A percentile compares a stretch with the other conserved stretches of the same genome.
Conservation (phyloP, 331 rosid genomes). For the Quercus tomentella region DNA sequence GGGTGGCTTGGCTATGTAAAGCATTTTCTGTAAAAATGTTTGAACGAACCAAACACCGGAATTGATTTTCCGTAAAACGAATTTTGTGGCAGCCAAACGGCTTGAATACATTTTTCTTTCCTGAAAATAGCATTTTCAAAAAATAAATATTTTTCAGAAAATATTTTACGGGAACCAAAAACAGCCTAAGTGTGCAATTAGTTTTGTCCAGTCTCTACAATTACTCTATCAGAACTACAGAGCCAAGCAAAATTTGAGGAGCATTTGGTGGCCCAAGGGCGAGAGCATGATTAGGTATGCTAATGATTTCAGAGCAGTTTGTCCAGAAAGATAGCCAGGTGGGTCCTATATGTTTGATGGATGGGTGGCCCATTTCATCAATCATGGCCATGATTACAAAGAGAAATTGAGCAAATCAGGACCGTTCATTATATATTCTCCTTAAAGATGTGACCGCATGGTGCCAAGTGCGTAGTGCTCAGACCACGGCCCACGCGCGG, state of each 20-base stretch:
- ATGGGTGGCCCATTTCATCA: conserved; percentile 24
- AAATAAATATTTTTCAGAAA: no score
- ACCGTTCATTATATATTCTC: conserved; percentile 6
- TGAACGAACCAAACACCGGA: no score
- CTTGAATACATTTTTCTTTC: no score
- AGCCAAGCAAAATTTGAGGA: not conserved
- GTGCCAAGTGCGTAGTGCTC: not conserved
- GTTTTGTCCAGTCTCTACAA: no score
- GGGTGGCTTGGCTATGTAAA: no score
- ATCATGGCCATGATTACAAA: conserved; percentile 16
- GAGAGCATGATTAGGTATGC: not conserved
- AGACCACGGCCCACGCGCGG: no score
- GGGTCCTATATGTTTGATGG: conserved; percentile 19
- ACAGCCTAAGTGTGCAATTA: no score
- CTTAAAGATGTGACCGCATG: not conserved
- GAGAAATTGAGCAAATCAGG: conserved; percentile 9
- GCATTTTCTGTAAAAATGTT: no score
- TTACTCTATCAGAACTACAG: not conserved
- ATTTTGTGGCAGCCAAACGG: no score
- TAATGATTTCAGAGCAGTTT: conserved; percentile 11
- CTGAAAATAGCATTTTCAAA: no score
- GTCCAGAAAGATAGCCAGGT: conserved; percentile 1
- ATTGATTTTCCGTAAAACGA: no score
- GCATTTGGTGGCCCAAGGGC: not conserved
- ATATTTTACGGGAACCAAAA: no score